Percentiles rank a stretch among this genome's conserved stretches.
Evolutionary conservation across 2,329 filamentous ascomycete species (phyloP).

Genomic region (Coleophoma crateriformis): DNA sequence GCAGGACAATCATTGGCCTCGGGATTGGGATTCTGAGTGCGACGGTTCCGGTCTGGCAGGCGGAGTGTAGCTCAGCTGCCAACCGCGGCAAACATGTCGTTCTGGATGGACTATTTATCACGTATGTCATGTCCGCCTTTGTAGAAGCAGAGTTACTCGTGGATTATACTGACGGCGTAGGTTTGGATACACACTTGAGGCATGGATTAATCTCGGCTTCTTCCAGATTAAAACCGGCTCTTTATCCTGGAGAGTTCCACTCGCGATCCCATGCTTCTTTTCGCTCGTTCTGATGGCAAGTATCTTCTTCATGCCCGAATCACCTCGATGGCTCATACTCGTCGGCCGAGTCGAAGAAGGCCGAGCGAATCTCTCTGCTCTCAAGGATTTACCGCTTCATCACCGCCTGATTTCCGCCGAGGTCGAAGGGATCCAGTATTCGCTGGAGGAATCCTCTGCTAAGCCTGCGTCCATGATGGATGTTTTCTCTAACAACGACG

Average conservation of each 20-base stretch:
- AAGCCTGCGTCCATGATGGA: neutral
- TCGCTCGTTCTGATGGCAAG: neutral
- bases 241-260: neutral
- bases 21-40: no score
- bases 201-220: slow-evolving; percentile 1
- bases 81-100: no score
- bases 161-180: no score
- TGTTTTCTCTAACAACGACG: neutral
- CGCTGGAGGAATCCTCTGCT: no score
- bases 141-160: no score
- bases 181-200: no score
- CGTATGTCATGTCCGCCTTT: no score
- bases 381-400: neutral
- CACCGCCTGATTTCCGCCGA: neutral
- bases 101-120: no score
- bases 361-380: neutral
- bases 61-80: no score
- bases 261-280: neutral
- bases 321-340: slow-evolving; percentile 4
- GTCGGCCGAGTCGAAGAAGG: slow-evolving; percentile 1
- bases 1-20: no score
- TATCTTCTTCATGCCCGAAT: slow-evolving; percentile 1
- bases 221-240: no score
- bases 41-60: no score
- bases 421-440: slow-evolving; percentile 2